Evolutionary conservation across 768 basidiomycete species (phyloP).

Genomic region (Lentinus brumalis): DNA sequence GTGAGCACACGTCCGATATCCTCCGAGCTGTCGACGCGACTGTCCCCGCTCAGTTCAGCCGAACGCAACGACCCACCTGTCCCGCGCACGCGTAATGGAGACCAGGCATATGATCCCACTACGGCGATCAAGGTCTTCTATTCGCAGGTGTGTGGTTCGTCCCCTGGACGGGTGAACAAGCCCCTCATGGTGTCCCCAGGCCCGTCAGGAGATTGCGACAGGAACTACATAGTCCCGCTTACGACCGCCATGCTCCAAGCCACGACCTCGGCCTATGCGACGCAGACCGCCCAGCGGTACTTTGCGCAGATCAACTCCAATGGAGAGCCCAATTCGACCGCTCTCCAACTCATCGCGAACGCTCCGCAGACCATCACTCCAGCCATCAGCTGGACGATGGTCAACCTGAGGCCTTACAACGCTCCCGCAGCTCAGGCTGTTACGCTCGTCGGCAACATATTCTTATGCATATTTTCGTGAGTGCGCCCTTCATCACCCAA

Average conservation of each 20-base stretch:
- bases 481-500: conserved; percentile 18
- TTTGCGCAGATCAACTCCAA: conserved; percentile 30
- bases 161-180: not conserved
- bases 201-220: conserved; percentile 43
- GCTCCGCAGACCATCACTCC: conserved; percentile 43
- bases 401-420: conserved; percentile 44
- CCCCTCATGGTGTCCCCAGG: conserved; percentile 12
- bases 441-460: conserved; percentile 45
- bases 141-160: conserved; percentile 33
- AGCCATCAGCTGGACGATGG: conserved; percentile 34
- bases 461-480: conserved; percentile 31
- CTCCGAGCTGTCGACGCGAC: too few relatives aligned
- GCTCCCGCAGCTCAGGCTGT: conserved; percentile 42
- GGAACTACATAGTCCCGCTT: conserved; percentile 42
- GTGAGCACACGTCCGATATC: conserved; percentile 24
- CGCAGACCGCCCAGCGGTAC: conserved; percentile 26
- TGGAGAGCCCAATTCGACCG: conserved; percentile 38
- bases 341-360: conserved; percentile 37
- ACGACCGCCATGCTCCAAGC: conserved; percentile 29
- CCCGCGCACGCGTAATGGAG: conserved; percentile 39
- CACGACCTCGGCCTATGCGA: conserved; percentile 26
- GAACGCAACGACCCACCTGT: conserved; percentile 37
- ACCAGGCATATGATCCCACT: conserved; percentile 37
- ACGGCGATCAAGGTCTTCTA: conserved; percentile 43
- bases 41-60: conserved; percentile 31